phyloP scores from a whole-genome alignment of 164 flowering plant genomes.

The Euptelea pleiosperma region DNA sequence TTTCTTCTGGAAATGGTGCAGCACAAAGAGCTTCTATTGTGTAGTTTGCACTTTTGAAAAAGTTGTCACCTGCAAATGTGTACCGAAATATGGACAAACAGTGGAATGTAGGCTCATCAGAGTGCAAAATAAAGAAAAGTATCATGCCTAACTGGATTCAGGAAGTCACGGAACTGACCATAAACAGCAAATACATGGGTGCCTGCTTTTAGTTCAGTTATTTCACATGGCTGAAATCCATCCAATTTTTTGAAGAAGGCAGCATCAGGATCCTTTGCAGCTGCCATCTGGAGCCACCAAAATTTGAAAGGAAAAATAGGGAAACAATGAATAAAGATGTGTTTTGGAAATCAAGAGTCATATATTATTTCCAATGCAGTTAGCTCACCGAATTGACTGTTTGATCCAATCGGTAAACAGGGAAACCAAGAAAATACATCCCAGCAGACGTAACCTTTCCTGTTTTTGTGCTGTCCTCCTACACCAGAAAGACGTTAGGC shows the following conservation, averaged over 20 bases:
- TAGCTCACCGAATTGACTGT: conserved; percentile 56
- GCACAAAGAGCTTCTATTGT: conserved; percentile 83
- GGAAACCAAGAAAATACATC: conserved; percentile 93
- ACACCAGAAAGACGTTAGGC: conserved; percentile 13
- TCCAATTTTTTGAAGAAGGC: conserved; percentile 90
- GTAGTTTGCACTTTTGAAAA: conserved; percentile 86
- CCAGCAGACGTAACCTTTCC: conserved; percentile 95
- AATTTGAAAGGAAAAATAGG: conserved; percentile 3
- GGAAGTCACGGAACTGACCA: conserved; percentile 46
- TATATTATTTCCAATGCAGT: background rate
- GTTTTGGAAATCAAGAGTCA: background rate
- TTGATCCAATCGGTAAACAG: conserved; percentile 85
- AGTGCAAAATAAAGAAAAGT: background rate
- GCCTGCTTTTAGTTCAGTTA: conserved; percentile 87
- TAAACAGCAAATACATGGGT: conserved; percentile 94
- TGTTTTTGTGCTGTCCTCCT: conserved; percentile 90
- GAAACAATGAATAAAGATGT: conserved; percentile 2
- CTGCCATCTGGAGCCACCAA: conserved; percentile 48
- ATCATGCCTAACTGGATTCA: background rate
- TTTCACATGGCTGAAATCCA: conserved; percentile 96
- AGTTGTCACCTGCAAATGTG: conserved; percentile 76
- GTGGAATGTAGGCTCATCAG: conserved; percentile 5
- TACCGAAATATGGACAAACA: background rate
- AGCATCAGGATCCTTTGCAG: conserved; percentile 85
- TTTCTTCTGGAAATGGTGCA: conserved; percentile 68